Conservation (phyloP, 805 yeast species). For the Hanseniaspora nectarophila region DNA sequence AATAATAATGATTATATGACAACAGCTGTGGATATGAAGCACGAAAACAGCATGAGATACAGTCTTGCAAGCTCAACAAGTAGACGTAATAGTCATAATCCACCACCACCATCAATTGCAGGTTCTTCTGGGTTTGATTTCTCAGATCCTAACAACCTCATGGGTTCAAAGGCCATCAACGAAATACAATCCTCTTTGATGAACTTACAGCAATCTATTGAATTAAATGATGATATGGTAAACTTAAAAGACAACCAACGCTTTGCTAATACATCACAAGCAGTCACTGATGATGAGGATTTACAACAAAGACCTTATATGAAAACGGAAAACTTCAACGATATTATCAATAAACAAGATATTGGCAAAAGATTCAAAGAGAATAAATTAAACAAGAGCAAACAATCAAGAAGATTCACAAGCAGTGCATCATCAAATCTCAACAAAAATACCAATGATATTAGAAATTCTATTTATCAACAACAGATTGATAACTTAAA, state of each 20-base stretch:
- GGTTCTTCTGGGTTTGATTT: slow-evolving; percentile 8
- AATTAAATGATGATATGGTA: not conserved
- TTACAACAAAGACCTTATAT: not conserved
- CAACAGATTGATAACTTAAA: slow-evolving; percentile 12
- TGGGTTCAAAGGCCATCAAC: slow-evolving; percentile 10
- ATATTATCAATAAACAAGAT: not conserved
- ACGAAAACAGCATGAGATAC: not conserved
- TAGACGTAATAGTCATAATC: slow-evolving; percentile 8
- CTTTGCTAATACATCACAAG: not conserved
- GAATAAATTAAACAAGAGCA: not conserved
- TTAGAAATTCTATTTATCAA: slow-evolving; percentile 8
- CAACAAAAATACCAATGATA: not conserved
- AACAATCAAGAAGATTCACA: slow-evolving; percentile 1
- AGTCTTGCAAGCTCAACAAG: slow-evolving; percentile 9
- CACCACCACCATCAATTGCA: slow-evolving; percentile 13
- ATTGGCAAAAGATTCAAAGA: not conserved
- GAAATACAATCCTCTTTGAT: slow-evolving; percentile 9
- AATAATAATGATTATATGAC: not conserved
- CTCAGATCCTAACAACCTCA: slow-evolving; percentile 2
- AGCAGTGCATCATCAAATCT: slow-evolving; percentile 10
- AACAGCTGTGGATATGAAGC: not conserved
- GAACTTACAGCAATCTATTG: slow-evolving; percentile 3
- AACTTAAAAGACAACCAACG: not conserved
- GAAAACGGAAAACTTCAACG: slow-evolving; percentile 1
- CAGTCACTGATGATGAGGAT: slow-evolving; percentile 3